These are phyloP conservation scores for Powellomyces hirtus DNA, from an alignment of 192 early-diverging fungal genomes.

Conservation along the genomic window DNA sequence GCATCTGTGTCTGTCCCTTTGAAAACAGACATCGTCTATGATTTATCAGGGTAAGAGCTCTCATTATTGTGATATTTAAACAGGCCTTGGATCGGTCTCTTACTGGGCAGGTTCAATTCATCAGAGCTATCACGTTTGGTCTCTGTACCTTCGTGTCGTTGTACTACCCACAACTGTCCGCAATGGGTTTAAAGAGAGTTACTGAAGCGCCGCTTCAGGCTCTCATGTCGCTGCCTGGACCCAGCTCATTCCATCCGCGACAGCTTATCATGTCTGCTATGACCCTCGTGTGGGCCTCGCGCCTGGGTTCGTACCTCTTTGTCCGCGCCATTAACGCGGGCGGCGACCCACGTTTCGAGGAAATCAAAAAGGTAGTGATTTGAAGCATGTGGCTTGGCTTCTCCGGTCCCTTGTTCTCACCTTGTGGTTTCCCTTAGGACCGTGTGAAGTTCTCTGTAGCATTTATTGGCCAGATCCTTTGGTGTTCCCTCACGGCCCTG, in stretches of 20 bases:
- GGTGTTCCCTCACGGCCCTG: conserved; percentile 30
- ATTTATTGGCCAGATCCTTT: conserved; percentile 28
- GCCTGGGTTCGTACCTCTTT: conserved; percentile 21
- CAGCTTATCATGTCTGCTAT: conserved; percentile 23
- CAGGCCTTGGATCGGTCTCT: too few species aligned
- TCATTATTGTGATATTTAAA: too few species aligned
- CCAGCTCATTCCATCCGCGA: conserved; percentile 4
- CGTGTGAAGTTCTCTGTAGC: conserved; percentile 22
- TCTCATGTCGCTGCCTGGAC: not conserved
- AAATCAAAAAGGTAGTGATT: conserved; percentile 36
- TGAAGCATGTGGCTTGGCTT: too few species aligned
- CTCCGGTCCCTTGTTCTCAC: too few species aligned
- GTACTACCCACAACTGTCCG: not conserved
- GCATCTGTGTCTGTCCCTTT: conserved; percentile 6
- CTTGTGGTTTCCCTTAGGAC: too few species aligned
- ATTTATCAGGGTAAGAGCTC: conserved; percentile 25
- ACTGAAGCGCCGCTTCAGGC: not conserved
- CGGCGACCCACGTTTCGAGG: conserved; percentile 37
- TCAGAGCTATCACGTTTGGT: conserved; percentile 8
- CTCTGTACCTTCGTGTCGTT: conserved; percentile 6
- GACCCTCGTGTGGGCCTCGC: conserved; percentile 26
- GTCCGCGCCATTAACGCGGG: conserved; percentile 23
- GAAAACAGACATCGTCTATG: conserved; percentile 32
- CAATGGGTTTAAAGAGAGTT: not conserved
- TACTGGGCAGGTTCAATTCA: too few species aligned